Conservation (phyloP, 257 asterid genomes). For the Striga asiatica region DNA sequence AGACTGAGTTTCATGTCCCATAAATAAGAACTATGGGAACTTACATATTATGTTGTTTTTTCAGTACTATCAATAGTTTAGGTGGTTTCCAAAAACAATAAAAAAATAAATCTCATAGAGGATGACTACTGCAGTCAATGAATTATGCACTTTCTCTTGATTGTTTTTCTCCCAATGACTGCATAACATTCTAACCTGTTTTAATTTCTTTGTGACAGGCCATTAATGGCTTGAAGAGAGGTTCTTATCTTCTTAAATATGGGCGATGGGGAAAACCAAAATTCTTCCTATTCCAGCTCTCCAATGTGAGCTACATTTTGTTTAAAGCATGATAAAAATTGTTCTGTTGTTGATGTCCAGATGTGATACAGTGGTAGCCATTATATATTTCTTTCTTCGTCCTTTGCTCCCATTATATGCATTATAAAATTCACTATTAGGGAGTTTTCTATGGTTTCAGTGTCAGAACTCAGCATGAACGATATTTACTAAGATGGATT, state of each 20-base stretch:
- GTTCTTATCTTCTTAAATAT: slow-evolving; percentile 57
- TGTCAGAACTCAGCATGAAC: too few relatives aligned
- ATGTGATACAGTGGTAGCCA: neutral
- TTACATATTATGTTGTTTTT: neutral
- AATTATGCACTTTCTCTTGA: neutral
- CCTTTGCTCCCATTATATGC: neutral
- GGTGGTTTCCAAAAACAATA: too few relatives aligned
- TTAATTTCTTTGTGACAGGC: slow-evolving; percentile 36
- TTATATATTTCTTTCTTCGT: neutral
- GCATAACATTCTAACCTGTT: slow-evolving; percentile 1
- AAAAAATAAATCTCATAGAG: neutral
- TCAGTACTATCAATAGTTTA: neutral
- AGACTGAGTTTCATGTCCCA: neutral
- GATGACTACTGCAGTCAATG: neutral
- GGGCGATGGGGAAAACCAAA: slow-evolving; percentile 74
- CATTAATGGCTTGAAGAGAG: slow-evolving; percentile 50
- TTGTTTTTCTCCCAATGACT: slow-evolving; percentile 6
- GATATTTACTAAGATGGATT: neutral
- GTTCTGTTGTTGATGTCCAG: too few relatives aligned
- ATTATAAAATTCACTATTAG: slow-evolving; percentile 1
- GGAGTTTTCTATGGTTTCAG: neutral
- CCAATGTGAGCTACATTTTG: slow-evolving; percentile 32
- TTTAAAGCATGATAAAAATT: too few relatives aligned
- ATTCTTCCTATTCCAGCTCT: slow-evolving; percentile 63
- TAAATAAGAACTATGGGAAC: neutral